These are phyloP conservation scores for Penicillium sp. DNA, from an alignment of 2,329 filamentous ascomycete species.

Conservation along the genomic window DNA sequence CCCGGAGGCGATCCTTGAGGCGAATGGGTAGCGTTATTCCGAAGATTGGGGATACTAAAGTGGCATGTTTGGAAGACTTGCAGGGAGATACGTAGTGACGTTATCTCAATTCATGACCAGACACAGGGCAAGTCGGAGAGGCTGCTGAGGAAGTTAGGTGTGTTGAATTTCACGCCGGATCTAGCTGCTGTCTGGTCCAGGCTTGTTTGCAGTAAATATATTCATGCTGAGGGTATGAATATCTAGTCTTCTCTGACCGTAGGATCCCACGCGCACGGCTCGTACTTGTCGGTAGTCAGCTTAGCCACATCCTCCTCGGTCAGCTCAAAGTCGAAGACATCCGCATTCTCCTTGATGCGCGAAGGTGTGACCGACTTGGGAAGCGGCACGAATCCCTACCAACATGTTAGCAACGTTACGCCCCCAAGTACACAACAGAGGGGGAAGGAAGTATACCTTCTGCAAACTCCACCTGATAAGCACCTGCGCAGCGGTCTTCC, in stretches of 20 bases:
- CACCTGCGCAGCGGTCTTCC: slow-evolving; percentile 63
- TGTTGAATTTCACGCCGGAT: not conserved
- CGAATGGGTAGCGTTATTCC: too few relatives aligned
- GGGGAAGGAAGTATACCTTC: slow-evolving; percentile 46
- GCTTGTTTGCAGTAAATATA: not conserved
- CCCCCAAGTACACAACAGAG: too few relatives aligned
- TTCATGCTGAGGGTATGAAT: not conserved
- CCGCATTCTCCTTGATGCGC: slow-evolving; percentile 65
- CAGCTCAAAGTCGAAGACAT: slow-evolving; percentile 66
- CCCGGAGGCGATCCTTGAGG: too few relatives aligned
- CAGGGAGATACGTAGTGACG: too few relatives aligned
- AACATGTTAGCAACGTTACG: not conserved
- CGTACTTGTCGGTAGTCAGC: slow-evolving; percentile 60
- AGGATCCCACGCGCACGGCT: slow-evolving; percentile 65
- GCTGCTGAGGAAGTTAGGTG: not conserved
- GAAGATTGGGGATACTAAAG: too few relatives aligned
- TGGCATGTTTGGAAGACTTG: not conserved
- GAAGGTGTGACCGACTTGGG: slow-evolving; percentile 66
- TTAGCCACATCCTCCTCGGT: slow-evolving; percentile 62
- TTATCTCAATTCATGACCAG: too few relatives aligned
- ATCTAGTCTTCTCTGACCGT: slow-evolving; percentile 19
- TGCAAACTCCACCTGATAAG: slow-evolving; percentile 66
- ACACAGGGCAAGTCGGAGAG: not conserved
- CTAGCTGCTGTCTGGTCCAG: not conserved
- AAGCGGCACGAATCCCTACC: slow-evolving; percentile 63